Base-by-base conservation (phyloP, 768 basidiomycete genomes). In the Heimioporus sp. region DNA sequence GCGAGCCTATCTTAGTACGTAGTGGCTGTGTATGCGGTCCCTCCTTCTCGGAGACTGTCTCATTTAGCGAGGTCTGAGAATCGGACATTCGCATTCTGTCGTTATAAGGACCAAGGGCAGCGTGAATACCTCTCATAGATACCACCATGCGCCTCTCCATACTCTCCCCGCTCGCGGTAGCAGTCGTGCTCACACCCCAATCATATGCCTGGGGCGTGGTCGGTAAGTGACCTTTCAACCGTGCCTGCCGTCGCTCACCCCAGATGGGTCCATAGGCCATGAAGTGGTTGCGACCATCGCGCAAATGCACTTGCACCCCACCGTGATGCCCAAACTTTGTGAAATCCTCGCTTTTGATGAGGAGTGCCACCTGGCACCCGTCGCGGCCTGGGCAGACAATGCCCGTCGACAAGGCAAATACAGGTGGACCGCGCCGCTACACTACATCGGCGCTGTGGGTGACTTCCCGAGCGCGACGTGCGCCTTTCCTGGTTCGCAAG, bases 221-320 rank as follows among this genome's bases (percentile, higher is more conserved):
- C 13, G 72, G 72, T 73, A 45, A 41, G 66, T 43, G 38, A 49
- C 35, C 16, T 21, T 39, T 48, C 13, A 7, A 30, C 2, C 17
- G 0, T 7, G 12, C 35, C 45, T 28, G 20, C 10, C 28, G 24
- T 11, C 21, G n/a, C 49, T 47, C 12, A 39, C 49, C 16, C 11
- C 28, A 4, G 30, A 16, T 30, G 52, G 52, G 41, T 53, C 10
- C 17, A 28, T 21, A 84, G 92, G 95, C 4, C 95, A 98, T 61
- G 90, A 97, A 73, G 86, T 97, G 31, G 82, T 92, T 6, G 95
- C 94, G 1, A 96, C 94, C 5, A 89, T 98, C 51, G 96, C 96
- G 1, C 89, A 98, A 66, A 91, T 95, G 53, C 83, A 97, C 66
- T 80, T 98, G 3, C 81, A 91, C 65, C 90, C 90, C 0, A 73